Conservation (phyloP, 83 land plant genomes). For the Picea abies region DNA sequence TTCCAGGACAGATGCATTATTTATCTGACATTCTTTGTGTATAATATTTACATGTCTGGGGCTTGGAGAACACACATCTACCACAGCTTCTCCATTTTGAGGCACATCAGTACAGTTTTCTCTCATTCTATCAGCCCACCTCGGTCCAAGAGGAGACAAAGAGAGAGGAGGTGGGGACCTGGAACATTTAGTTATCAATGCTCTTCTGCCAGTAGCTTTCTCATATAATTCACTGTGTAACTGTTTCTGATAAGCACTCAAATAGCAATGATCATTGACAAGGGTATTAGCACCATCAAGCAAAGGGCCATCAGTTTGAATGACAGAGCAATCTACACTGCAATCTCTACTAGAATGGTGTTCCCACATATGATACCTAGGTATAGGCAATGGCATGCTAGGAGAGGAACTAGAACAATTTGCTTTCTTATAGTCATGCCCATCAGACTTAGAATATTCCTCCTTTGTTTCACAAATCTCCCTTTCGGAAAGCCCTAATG, state of each 20-base stretch:
- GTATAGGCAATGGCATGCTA: constrained; percentile 19
- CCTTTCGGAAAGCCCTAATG: not conserved
- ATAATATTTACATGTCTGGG: constrained; percentile 25
- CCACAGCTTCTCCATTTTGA: constrained; percentile 7
- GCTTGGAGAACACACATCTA: constrained; percentile 17
- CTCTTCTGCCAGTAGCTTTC: constrained; percentile 10
- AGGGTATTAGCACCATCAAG: constrained; percentile 9
- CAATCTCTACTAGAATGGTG: constrained; percentile 1
- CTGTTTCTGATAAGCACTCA: not conserved
- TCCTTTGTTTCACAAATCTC: not conserved
- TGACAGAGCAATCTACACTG: not conserved
- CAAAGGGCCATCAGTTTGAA: constrained; percentile 31
- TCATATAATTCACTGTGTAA: not conserved
- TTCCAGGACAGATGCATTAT: constrained; percentile 20
- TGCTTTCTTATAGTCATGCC: constrained; percentile 18
- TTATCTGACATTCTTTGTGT: constrained; percentile 18
- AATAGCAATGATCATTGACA: not conserved
- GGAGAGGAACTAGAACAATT: constrained; percentile 6
- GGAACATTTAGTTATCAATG: constrained; percentile 8
- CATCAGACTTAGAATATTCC: not conserved
- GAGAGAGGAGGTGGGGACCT: constrained; percentile 29
- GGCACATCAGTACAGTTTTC: constrained; percentile 4
- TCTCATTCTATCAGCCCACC: constrained; percentile 45
- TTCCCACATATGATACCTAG: constrained; percentile 1
- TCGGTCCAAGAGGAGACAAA: constrained; percentile 89